Conservation (phyloP, 2,329 filamentous ascomycete genomes). For the Cladophialophora immunda region DNA sequence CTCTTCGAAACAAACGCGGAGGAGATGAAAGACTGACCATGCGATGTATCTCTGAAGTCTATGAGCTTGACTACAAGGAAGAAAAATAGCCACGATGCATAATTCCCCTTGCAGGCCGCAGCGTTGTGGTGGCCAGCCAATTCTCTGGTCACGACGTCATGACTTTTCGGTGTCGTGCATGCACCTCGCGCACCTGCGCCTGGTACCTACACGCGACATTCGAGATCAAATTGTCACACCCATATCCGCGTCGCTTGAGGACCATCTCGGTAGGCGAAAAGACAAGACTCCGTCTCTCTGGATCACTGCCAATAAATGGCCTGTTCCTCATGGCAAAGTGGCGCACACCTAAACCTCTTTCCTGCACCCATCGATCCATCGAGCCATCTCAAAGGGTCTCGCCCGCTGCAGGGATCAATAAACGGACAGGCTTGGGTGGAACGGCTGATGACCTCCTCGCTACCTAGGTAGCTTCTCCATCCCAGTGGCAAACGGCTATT, state of each 20-base stretch:
- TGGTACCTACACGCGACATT: not conserved
- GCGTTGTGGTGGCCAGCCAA: not conserved
- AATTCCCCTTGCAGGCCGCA: not conserved
- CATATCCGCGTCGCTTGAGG: not conserved
- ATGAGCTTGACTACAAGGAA: not conserved
- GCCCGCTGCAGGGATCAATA: constrained; percentile 5
- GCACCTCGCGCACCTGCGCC: not conserved
- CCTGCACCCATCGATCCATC: constrained; percentile 7
- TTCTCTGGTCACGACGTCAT: constrained; percentile 29
- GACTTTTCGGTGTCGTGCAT: constrained; percentile 20
- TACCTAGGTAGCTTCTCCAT: not conserved
- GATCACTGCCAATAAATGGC: not conserved
- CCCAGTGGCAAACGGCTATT: not conserved
- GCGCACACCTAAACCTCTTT: not conserved
- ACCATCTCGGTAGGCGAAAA: not conserved
- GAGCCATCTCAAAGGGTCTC: constrained; percentile 6
- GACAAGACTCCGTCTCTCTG: not conserved
- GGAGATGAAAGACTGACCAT: not conserved
- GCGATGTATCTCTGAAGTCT: not conserved
- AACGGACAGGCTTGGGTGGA: constrained; percentile 4
- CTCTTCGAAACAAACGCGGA: not conserved
- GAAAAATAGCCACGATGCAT: not conserved
- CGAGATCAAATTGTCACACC: not conserved
- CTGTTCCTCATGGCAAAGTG: not conserved
- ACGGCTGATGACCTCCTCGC: not conserved